Evolutionary conservation across 352 stramenopile genomes (phyloP), one percentile per base, ranked within the genome.

Genomic region (Phytopythium aichiense): DNA sequence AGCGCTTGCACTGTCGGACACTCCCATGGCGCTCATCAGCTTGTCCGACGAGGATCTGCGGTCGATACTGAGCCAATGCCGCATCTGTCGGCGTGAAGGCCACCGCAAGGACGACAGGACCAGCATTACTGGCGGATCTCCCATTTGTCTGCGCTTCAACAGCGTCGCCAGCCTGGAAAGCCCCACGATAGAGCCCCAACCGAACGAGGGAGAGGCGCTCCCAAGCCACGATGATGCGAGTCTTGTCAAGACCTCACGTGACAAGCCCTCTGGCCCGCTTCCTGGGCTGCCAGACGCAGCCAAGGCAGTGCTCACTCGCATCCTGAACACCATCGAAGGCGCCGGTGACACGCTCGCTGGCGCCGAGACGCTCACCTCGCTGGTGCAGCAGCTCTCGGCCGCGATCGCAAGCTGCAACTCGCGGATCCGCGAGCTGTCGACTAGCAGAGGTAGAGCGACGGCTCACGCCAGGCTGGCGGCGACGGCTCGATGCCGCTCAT

Each of bases 341-440:
- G 53, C 56, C 2, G 58, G 58, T 5, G 54, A 30, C 57, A 48
- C 16, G 49, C n/a, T n/a, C 30, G 30, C 55, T 16, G 61, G 46
- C 52, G 2, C 7, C 7, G 53, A 63, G 15, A 25, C 30, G 16
- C 25, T 74, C 15, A 31, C 51, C 46, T 37, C 18, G 15, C 50
- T 73, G 25, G 54, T 43, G 2, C 9, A 66, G 18, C 68, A 61
- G 15, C 62, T 80, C 13, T 54, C 48, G 48, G 13, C 25, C 20
- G 35, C 76, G n/a, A 72, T 81, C 53, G 55, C 63, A 49, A 67
- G 58, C 55, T 79, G 74, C 63, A 79, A 81, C 68, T 18, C 61
- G 15, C 72, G 68, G 12, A 69, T 81, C 46, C 70, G 55, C 0
- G 60, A 58, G 15, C 67, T 84, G 8, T 64, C 72, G 18, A 64